Percentiles rank a stretch among this genome's conserved stretches.
Conservation (phyloP, 2,329 filamentous ascomycete genomes). For the Clonostachys solani region DNA sequence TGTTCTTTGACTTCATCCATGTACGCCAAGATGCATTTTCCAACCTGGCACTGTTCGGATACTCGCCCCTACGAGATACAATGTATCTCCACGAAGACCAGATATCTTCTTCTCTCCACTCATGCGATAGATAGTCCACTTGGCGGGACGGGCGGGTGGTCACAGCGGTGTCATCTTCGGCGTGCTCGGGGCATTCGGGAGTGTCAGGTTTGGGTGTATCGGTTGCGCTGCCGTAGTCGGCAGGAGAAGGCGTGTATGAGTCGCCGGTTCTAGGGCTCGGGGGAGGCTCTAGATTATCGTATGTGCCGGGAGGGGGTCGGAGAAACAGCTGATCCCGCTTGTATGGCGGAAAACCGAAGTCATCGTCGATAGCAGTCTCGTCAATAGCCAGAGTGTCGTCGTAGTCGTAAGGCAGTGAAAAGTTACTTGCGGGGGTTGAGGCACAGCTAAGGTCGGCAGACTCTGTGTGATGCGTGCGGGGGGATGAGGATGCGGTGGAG, state of each 20-base stretch:
- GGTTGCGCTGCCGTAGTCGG: conserved; percentile 49
- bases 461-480: conserved; percentile 44
- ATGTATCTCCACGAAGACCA: conserved; percentile 98
- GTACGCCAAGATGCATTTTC: conserved; percentile 98
- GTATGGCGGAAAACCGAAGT: conserved; percentile 40
- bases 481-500: conserved; percentile 54
- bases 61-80: conserved; percentile 71
- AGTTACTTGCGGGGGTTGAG: conserved; percentile 60
- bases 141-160: conserved; percentile 74
- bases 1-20: conserved; percentile 90
- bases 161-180: conserved; percentile 77
- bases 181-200: conserved; percentile 51
- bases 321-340: conserved; percentile 40
- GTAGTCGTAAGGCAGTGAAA: conserved; percentile 56
- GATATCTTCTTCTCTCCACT: conserved; percentile 93
- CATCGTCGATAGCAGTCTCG: conserved; percentile 35
- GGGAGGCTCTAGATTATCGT: conserved; percentile 42
- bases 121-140: conserved; percentile 92
- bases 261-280: conserved; percentile 44
- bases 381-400: conserved; percentile 43
- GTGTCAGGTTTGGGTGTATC: conserved; percentile 53
- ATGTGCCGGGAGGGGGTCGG: conserved; percentile 17
- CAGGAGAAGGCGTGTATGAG: conserved; percentile 47
- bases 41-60: conserved; percentile 74
- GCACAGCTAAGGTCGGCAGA: conserved; percentile 53